Evolutionary conservation across 1,284 basidiomycete species (phyloP).

Genomic region (Testicularia cyperi): DNA sequence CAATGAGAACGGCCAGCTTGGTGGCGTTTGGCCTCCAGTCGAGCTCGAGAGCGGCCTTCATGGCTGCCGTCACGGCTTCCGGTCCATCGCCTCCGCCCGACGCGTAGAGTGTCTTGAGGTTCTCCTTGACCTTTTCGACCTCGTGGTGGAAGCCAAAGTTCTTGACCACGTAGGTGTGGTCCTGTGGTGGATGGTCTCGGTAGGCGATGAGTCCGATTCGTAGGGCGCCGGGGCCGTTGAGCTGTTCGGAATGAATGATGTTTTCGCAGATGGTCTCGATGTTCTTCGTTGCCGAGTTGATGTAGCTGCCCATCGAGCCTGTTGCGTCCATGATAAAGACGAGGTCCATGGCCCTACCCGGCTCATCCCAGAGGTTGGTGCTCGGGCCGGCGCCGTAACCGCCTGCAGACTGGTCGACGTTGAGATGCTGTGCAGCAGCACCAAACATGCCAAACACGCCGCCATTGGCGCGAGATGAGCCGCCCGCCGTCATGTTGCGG

Average conservation of each 20-base stretch:
- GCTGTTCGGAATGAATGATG: conserved; percentile 90
- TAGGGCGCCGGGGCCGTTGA: conserved; percentile 81
- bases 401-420: conserved; percentile 2
- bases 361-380: conserved; percentile 17
- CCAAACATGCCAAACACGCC: conserved; percentile 53
- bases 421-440: conserved; percentile 39
- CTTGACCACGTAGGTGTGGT: conserved; percentile 71
- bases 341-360: conserved; percentile 48
- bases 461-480: conserved; percentile 17
- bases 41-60: conserved; percentile 69
- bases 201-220: conserved; percentile 67
- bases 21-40: conserved; percentile 87
- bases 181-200: conserved; percentile 61
- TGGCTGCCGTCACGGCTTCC: conserved; percentile 91
- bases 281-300: conserved; percentile 79
- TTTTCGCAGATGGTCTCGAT: conserved; percentile 92
- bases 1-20: conserved; percentile 80
- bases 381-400: conserved; percentile 8
- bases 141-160: conserved; percentile 87
- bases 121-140: conserved; percentile 80
- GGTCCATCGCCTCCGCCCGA: conserved; percentile 94
- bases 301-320: conserved; percentile 59
- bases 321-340: conserved; percentile 60
- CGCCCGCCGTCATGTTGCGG: conserved; percentile 8
- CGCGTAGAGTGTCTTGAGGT: conserved; percentile 82